A percentile compares a stretch with the other conserved stretches of the same genome.
Evolutionary conservation across 352 stramenopile genomes (phyloP).

Genomic region (Globisporangium irregulare): DNA sequence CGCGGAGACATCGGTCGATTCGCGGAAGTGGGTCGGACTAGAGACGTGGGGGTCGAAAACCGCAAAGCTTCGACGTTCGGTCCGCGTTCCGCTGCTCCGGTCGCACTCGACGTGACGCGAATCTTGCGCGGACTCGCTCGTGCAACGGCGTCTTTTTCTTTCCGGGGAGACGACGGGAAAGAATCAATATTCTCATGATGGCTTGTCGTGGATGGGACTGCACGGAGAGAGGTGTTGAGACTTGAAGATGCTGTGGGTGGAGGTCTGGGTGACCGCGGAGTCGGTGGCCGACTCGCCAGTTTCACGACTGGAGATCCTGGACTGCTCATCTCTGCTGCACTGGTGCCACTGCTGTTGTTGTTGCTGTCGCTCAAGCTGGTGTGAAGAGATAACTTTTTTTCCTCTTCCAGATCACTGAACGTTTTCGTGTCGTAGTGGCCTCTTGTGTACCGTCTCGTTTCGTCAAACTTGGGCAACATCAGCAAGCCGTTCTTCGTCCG

Average conservation of each 20-base stretch:
- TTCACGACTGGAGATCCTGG: slow-evolving; percentile 6
- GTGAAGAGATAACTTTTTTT: slow-evolving; percentile 9
- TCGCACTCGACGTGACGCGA: slow-evolving; percentile 11
- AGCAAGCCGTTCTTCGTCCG: slow-evolving; percentile 62
- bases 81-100: not conserved
- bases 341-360: not conserved
- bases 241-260: not conserved
- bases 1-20: slow-evolving; percentile 12
- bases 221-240: not conserved
- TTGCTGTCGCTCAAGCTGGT: slow-evolving; percentile 4
- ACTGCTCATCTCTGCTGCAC: not conserved
- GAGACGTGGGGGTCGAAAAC: slow-evolving; percentile 2
- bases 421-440: slow-evolving; percentile 37
- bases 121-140: slow-evolving; percentile 31
- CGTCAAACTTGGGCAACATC: slow-evolving; percentile 59
- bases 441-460: slow-evolving; percentile 48
- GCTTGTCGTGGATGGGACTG: not conserved
- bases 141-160: not conserved
- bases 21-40: not conserved
- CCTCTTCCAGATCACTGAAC: slow-evolving; percentile 40
- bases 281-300: slow-evolving; percentile 12
- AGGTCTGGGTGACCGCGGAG: slow-evolving; percentile 20
- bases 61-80: slow-evolving; percentile 10
- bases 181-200: not conserved
- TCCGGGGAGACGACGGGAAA: not conserved